Base-by-base conservation (phyloP, 441 rosid genomes). In the Pelargonium cotyledonis region DNA sequence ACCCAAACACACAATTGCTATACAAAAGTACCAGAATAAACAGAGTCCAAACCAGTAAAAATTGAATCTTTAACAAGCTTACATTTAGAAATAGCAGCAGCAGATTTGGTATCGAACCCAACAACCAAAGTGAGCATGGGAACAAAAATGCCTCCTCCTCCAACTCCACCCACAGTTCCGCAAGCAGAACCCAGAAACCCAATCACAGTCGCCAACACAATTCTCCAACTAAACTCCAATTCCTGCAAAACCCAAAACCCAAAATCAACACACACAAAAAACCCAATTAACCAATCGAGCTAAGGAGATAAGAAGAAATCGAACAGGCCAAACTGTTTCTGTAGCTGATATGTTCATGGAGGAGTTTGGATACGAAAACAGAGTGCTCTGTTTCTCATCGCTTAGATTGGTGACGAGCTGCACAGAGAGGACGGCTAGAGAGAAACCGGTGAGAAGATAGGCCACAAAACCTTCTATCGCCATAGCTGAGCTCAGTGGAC, bases 131-230 rank as follows among this genome's bases (percentile, higher is more conserved):
- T 73, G 35, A 81, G 82, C 84, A 81, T 81, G 1, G 82, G 84
- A 65, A 81, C 84, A 49, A 76, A 78, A 70, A 78, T 76, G 57
- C 84, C 82, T 8, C 84, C 84, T 3, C 84, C 82, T 18, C 84
- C 84, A n/a, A 79, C 84, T 1, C 84, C 84, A 1, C 80, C 82
- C 1, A 79, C 84, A 49, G 82, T 81, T 4, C 84, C 84, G 58
- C 77, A 81, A 8, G 84, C 74, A 19, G 82, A 80, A 41, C 82
- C 84, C 57, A 74, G 73, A 81, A 81, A 78, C 16, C 84, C 84
- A 62, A 81, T 15, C n/a, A 78, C 43, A 11, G 72, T 61, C 16
- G 80, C 84, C 8, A 74, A 8, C 8, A 81, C 68, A 63, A 76
- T 79, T 74, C 75, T 65, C 82, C 82, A 81, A 6, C 71, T 80